A percentile compares a stretch with the other conserved stretches of the same genome.
phyloP scores from a whole-genome alignment of 768 basidiomycete genomes.

The Tylopilus sp. region DNA sequence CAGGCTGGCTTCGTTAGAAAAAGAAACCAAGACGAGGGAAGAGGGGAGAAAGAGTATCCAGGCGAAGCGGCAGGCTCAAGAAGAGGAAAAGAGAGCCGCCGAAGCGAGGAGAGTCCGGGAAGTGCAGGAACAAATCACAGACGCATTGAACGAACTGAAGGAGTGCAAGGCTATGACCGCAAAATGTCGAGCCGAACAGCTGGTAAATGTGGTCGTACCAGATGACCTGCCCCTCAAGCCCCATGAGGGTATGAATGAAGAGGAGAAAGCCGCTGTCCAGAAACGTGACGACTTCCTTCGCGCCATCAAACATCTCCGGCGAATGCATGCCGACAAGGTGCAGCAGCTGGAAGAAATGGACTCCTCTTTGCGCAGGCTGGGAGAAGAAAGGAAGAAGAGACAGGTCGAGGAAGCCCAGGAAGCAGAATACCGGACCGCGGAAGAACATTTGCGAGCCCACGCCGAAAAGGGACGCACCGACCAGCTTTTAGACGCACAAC shows the following conservation, averaged over 20 bases:
- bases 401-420: conserved; percentile 10
- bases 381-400: conserved; percentile 23
- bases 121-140: conserved; percentile 17
- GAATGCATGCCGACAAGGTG: conserved; percentile 16
- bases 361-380: conserved; percentile 19
- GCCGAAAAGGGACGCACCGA: conserved; percentile 12
- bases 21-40: conserved; percentile 25
- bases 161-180: conserved; percentile 8
- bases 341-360: conserved; percentile 16
- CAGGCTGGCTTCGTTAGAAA: conserved; percentile 18
- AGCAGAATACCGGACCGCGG: conserved; percentile 13
- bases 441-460: conserved; percentile 8
- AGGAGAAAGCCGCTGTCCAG: conserved; percentile 9
- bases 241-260: conserved; percentile 22
- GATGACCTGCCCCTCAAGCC: conserved; percentile 17
- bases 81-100: conserved; percentile 21
- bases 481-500: conserved; percentile 3
- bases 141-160: conserved; percentile 18
- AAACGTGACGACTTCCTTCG: conserved; percentile 9
- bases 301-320: conserved; percentile 14
- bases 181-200: conserved; percentile 1
- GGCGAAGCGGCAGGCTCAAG: conserved; percentile 22
- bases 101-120: conserved; percentile 16
- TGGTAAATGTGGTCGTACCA: not conserved
- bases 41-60: conserved; percentile 17